These are phyloP conservation scores for Pseudogymnoascus sp. DNA, from an alignment of 2,329 filamentous ascomycete genomes.

Conservation along the genomic window DNA sequence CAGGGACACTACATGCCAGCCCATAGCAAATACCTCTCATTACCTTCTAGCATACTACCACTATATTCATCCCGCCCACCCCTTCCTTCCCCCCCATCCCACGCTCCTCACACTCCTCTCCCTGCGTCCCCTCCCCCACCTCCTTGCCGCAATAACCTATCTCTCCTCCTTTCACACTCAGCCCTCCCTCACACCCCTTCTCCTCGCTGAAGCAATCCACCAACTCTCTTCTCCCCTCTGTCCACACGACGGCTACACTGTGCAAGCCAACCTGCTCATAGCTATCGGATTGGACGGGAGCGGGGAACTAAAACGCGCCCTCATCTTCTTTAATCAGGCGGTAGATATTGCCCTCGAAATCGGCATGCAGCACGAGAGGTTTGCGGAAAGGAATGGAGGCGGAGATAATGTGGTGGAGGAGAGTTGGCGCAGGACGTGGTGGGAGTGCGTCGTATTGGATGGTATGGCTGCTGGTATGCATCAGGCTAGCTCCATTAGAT, in stretches of 20 bases:
- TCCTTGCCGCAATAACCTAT: slow-evolving; percentile 48
- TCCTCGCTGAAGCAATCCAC: slow-evolving; percentile 51
- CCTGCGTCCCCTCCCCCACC: slow-evolving; percentile 22
- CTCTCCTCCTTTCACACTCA: slow-evolving; percentile 49
- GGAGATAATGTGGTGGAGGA: slow-evolving; percentile 67
- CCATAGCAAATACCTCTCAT: not conserved
- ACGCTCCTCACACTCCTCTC: slow-evolving; percentile 18
- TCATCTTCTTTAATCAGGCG: slow-evolving; percentile 57
- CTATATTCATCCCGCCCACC: not conserved
- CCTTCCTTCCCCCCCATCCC: slow-evolving; percentile 19
- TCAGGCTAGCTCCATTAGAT: slow-evolving; percentile 59
- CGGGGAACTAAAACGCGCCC: slow-evolving; percentile 61
- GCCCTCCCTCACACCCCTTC: slow-evolving; percentile 37
- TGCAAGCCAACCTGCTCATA: slow-evolving; percentile 71
- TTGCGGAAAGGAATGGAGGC: slow-evolving; percentile 54
- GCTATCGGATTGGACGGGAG: slow-evolving; percentile 71
- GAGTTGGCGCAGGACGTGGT: slow-evolving; percentile 84
- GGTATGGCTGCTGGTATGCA: slow-evolving; percentile 78
- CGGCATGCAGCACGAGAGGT: slow-evolving; percentile 63
- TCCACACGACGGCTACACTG: slow-evolving; percentile 50
- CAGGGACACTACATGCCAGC: not conserved
- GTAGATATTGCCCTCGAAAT: slow-evolving; percentile 68
- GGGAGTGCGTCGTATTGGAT: slow-evolving; percentile 62
- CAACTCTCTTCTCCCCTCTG: slow-evolving; percentile 40
- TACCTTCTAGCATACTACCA: not conserved